phyloP scores from a whole-genome alignment of 2,329 filamentous ascomycete genomes.

The Orbilia javanica region DNA sequence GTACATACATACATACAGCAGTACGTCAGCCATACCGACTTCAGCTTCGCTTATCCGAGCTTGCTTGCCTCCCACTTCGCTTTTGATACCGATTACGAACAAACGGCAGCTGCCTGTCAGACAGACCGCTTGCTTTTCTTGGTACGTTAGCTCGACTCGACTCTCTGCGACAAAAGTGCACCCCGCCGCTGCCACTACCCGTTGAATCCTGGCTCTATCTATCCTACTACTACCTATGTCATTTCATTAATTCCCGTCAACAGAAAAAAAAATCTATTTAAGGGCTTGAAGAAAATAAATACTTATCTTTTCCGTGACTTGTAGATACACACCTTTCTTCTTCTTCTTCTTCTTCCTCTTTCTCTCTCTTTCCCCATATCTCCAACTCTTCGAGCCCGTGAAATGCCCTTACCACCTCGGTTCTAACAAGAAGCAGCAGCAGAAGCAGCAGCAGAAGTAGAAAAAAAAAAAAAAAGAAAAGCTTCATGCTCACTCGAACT shows the following conservation, averaged over 20 bases:
- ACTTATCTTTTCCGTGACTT: constrained; percentile 1
- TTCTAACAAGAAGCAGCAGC: constrained; percentile 3
- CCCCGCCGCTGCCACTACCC: constrained; percentile 19
- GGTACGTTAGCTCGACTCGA: not conserved
- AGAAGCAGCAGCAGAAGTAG: too few species aligned
- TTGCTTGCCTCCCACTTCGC: not conserved
- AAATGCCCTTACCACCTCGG: constrained; percentile 30
- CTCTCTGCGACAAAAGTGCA: constrained; percentile 51
- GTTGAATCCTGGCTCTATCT: constrained; percentile 37
- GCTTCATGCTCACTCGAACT: constrained; percentile 31
- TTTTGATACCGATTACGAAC: constrained; percentile 15
- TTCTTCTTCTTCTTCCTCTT: too few species aligned
- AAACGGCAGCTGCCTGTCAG: constrained; percentile 1
- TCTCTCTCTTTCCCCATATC: too few species aligned
- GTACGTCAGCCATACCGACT: too few species aligned
- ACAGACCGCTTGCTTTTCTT: not conserved
- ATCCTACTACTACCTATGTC: too few species aligned
- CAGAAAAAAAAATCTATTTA: not conserved
- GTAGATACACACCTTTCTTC: constrained; percentile 9
- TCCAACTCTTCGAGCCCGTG: constrained; percentile 4
- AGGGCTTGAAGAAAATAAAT: not conserved
- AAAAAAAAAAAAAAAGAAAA: not conserved
- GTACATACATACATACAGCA: too few species aligned
- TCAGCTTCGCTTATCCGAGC: not conserved
- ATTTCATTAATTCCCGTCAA: constrained; percentile 26